Conservation (phyloP, 352 stramenopile species). For the Phytophthora capsici region DNA sequence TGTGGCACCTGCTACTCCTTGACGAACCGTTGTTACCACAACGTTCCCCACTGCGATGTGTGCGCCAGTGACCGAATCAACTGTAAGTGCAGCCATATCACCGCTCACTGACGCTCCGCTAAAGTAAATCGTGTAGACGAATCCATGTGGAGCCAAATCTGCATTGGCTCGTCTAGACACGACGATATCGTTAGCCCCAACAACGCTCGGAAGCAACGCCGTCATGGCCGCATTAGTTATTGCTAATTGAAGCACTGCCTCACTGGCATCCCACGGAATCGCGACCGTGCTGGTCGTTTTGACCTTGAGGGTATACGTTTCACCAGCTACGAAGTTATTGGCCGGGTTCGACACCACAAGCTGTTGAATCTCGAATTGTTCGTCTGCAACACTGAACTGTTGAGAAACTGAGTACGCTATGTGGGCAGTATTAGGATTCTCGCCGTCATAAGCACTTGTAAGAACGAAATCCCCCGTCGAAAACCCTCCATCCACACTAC, state of each 20-base stretch:
- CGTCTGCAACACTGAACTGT: slow-evolving; percentile 72
- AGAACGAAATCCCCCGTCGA: slow-evolving; percentile 48
- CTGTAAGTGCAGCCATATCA: slow-evolving; percentile 39
- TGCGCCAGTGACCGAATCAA: slow-evolving; percentile 1
- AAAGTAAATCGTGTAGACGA: slow-evolving; percentile 83
- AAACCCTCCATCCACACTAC: slow-evolving; percentile 34
- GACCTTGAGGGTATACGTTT: slow-evolving; percentile 55
- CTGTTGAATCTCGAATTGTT: slow-evolving; percentile 76
- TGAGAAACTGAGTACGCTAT: slow-evolving; percentile 67
- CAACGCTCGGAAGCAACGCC: slow-evolving; percentile 26
- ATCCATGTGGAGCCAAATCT: slow-evolving; percentile 55
- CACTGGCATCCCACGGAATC: slow-evolving; percentile 69
- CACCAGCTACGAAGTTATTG: slow-evolving; percentile 40
- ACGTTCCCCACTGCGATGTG: slow-evolving; percentile 47
- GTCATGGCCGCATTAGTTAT: slow-evolving; percentile 25
- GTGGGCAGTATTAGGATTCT: slow-evolving; percentile 43
- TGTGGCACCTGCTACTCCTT: slow-evolving; percentile 41
- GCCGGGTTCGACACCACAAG: slow-evolving; percentile 55
- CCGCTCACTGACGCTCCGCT: slow-evolving; percentile 50
- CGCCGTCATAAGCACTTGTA: slow-evolving; percentile 59
- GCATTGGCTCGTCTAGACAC: slow-evolving; percentile 59
- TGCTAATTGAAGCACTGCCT: slow-evolving; percentile 38
- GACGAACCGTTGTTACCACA: slow-evolving; percentile 30
- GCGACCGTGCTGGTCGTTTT: slow-evolving; percentile 29
- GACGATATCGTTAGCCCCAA: slow-evolving; percentile 45